phyloP scores from a whole-genome alignment of 345 rosid species.

The Cardamine chenopodiifolia region DNA sequence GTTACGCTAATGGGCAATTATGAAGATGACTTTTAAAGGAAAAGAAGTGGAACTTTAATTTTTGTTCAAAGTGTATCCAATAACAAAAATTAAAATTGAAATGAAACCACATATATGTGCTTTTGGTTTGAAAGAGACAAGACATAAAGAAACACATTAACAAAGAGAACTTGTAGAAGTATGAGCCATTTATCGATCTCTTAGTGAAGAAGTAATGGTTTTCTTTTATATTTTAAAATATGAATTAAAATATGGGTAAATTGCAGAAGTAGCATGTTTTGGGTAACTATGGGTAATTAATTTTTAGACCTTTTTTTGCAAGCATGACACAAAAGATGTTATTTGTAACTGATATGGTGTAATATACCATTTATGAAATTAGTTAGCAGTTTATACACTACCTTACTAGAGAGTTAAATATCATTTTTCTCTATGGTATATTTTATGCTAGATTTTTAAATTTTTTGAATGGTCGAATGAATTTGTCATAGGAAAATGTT shows the following conservation, averaged over 20 bases:
- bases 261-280: not conserved
- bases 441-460: too few relatives aligned
- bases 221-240: not conserved
- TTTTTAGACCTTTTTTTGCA: too few relatives aligned
- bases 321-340: too few relatives aligned
- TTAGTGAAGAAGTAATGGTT: constrained; percentile 42
- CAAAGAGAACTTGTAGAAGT: constrained; percentile 33
- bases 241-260: not conserved
- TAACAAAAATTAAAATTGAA: constrained; percentile 18
- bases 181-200: constrained; percentile 36
- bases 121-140: constrained; percentile 43
- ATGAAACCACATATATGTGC: constrained; percentile 35
- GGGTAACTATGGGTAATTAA: too few relatives aligned
- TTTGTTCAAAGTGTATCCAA: constrained; percentile 41
- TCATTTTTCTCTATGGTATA: too few relatives aligned
- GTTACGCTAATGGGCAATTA: constrained; percentile 29
- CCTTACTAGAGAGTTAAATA: too few relatives aligned
- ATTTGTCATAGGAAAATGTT: too few relatives aligned
- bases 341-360: too few relatives aligned
- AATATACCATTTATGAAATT: too few relatives aligned
- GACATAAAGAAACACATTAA: constrained; percentile 39
- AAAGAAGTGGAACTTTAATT: constrained; percentile 33
- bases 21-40: constrained; percentile 20
- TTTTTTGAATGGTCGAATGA: not conserved
- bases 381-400: too few relatives aligned